Evolutionary conservation across 179 eudicot species (phyloP), one percentile per base, ranked within the genome.

Genomic region (Pouteria campechiana): DNA sequence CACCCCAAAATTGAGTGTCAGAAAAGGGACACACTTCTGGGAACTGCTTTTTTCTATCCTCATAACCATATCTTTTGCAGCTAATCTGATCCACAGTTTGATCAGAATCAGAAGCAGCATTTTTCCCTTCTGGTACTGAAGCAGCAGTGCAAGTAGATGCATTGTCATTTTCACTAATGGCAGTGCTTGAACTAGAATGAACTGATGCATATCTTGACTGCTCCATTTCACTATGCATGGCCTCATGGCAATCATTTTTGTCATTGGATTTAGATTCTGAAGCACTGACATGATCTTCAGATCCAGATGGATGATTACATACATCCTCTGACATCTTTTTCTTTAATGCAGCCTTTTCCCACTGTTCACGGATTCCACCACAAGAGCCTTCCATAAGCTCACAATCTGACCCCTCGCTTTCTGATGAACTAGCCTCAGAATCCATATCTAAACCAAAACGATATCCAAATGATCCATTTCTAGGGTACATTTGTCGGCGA

Each of bases 401-500:
- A 63, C 74, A 70, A 51, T 86, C 98, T 44, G 65, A 63, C 46
- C 41, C 43, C 36, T 81, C 90, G 59, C 67, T 53, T 39, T 74
- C 93, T 32, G 82, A 72, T 53, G 69, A 61, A 40, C 32, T 63
- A 31, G 33, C 54, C 40, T 75, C 73, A 2, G 57, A 59, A 8
- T 72, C 81, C 23, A 70, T 19, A 64, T 46, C 25, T 34, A 69
- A 50, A 54, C 86, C 86, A 70, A 60, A 85, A 21, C 41, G 49
- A 54, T 56, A 62, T 51, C 69, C 48, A n/a, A 68, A 32, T 22
- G 63, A 32, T 35, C 46, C 57, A 65, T 68, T 70, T 27, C 76
- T 79, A 52, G 86, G 76, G 52, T 78, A 74, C 25, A 83, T 79
- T 50, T 87, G 74, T 57, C 71, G 78, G 62, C 78, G 61, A 58